These are phyloP conservation scores for Metschnikowia corniflorae DNA, from an alignment of 805 yeast genomes.

Conservation along the genomic window DNA sequence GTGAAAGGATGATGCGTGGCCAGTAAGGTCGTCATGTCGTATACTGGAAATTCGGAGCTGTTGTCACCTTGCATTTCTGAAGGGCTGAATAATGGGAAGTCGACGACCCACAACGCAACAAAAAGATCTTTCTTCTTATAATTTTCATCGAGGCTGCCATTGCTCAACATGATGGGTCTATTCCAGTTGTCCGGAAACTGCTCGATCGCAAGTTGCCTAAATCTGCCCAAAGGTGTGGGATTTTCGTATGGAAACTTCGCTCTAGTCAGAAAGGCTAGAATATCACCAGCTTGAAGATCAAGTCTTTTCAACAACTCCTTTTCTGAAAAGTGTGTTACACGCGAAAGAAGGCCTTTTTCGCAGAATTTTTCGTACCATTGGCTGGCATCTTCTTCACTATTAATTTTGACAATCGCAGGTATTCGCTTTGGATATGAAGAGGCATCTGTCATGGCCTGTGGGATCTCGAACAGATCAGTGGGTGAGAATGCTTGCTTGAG, in stretches of 20 bases:
- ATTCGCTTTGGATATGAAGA: constrained; percentile 51
- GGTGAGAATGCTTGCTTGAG: constrained; percentile 46
- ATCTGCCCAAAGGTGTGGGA: constrained; percentile 90
- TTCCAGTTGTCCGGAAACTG: constrained; percentile 50
- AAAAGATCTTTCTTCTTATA: constrained; percentile 34
- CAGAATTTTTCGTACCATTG: constrained; percentile 44
- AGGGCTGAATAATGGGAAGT: constrained; percentile 91
- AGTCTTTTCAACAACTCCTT: constrained; percentile 25
- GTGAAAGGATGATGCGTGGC: constrained; percentile 98
- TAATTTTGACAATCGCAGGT: constrained; percentile 56
- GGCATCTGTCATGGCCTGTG: constrained; percentile 38
- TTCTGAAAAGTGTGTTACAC: constrained; percentile 17
- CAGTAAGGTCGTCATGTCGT: constrained; percentile 44
- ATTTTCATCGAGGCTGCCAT: constrained; percentile 8
- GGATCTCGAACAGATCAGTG: constrained; percentile 24
- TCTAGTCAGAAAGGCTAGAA: constrained; percentile 77
- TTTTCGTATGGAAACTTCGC: constrained; percentile 72
- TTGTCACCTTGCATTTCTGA: constrained; percentile 33
- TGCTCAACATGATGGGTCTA: constrained; percentile 30
- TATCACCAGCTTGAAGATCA: constrained; percentile 59
- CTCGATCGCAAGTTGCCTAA: constrained; percentile 70
- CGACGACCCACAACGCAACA: constrained; percentile 82
- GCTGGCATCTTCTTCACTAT: constrained; percentile 32
- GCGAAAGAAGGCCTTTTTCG: constrained; percentile 24
- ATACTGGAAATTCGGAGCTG: constrained; percentile 53